These are phyloP conservation scores for Fusarium illudens DNA, from an alignment of 2,329 filamentous ascomycete genomes.

Conservation along the genomic window DNA sequence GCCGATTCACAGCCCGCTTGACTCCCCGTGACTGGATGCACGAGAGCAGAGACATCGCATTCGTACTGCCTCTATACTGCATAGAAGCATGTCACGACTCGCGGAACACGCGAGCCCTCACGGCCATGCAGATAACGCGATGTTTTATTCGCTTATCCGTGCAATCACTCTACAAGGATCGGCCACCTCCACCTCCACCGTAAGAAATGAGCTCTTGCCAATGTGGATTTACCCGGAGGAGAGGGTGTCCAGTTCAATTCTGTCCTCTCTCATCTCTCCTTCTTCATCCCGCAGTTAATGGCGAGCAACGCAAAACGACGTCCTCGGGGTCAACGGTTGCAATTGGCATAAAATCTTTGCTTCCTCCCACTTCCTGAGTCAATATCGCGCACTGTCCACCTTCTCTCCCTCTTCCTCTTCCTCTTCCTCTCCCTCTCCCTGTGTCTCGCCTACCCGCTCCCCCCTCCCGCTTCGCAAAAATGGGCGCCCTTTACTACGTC, in stretches of 20 bases:
- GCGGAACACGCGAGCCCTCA: too few species aligned
- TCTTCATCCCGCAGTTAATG: constrained; percentile 30
- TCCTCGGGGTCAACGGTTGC: constrained; percentile 31
- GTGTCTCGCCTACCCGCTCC: not conserved
- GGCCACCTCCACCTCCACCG: constrained; percentile 18
- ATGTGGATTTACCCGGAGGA: constrained; percentile 43
- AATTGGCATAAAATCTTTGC: constrained; percentile 35
- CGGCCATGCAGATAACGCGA: constrained; percentile 32
- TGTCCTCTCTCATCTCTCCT: constrained; percentile 26
- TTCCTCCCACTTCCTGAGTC: constrained; percentile 22
- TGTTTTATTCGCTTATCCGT: not conserved
- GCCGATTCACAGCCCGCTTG: not conserved
- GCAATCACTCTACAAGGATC: constrained; percentile 36
- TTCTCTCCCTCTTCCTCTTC: constrained; percentile 8
- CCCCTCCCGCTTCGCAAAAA: constrained; percentile 49
- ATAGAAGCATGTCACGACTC: not conserved
- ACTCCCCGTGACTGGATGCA: not conserved
- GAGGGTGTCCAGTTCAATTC: constrained; percentile 34
- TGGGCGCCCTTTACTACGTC: constrained; percentile 75
- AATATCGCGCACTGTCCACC: constrained; percentile 32
- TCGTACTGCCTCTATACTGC: not conserved
- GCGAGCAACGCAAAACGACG: constrained; percentile 31
- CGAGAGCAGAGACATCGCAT: not conserved
- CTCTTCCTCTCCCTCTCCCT: constrained; percentile 9
- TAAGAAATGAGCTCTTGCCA: constrained; percentile 43